A percentile compares a stretch with the other conserved stretches of the same genome.
These are phyloP conservation scores for Magnusiomyces magnusii DNA, from an alignment of 1,139 yeast species.

Conservation along the genomic window DNA sequence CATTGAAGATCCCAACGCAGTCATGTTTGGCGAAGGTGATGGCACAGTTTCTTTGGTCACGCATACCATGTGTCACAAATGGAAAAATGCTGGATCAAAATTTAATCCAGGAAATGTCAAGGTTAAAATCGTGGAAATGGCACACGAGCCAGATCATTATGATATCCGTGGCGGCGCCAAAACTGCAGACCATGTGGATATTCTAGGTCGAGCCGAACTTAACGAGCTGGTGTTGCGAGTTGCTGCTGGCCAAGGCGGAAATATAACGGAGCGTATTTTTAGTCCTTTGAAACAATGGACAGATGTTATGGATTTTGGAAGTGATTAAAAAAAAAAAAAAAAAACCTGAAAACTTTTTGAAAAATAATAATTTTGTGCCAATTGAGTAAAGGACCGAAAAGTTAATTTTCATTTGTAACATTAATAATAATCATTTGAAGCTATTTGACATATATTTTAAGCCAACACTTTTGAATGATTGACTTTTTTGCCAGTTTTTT, in stretches of 20 bases:
- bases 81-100: constrained; percentile 65
- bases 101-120: constrained; percentile 72
- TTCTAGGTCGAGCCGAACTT: constrained; percentile 84
- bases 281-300: constrained; percentile 59
- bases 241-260: constrained; percentile 70
- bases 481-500: too few relatives aligned
- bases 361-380: too few relatives aligned
- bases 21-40: constrained; percentile 84
- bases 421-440: too few relatives aligned
- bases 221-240: constrained; percentile 77
- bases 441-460: too few relatives aligned
- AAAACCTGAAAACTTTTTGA: too few relatives aligned
- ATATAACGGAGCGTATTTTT: constrained; percentile 50
- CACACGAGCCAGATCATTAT: constrained; percentile 86
- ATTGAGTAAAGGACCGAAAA: too few relatives aligned
- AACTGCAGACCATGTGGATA: constrained; percentile 97
- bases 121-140: constrained; percentile 81
- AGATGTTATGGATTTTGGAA: constrained; percentile 38
- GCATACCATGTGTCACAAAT: constrained; percentile 73
- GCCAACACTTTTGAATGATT: too few relatives aligned
- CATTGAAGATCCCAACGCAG: constrained; percentile 54
- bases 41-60: constrained; percentile 88
- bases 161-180: constrained; percentile 97
- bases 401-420: too few relatives aligned
- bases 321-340: too few relatives aligned